Evolutionary conservation across 2,329 filamentous ascomycete genomes (phyloP).

Genomic region (Aureobasidium sp.): DNA sequence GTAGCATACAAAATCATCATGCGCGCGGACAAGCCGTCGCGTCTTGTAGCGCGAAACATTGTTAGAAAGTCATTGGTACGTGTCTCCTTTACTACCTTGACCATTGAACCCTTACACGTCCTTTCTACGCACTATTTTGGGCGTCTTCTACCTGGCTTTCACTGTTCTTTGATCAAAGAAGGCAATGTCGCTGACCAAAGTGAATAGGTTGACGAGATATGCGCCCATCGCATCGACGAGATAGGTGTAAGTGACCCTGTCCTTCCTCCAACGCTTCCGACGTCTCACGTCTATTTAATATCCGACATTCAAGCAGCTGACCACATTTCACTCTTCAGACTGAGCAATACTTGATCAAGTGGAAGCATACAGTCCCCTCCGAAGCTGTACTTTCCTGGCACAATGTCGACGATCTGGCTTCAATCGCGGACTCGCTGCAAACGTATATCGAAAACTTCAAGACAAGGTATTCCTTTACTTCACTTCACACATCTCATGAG

Average conservation of each 20-base stretch:
- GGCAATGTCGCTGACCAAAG: too few relatives aligned
- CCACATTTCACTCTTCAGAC: constrained; percentile 13
- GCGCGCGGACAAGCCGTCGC: background rate
- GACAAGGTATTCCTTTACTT: background rate
- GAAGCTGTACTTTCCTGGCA: constrained; percentile 36
- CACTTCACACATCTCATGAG: too few relatives aligned
- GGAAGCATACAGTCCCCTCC: constrained; percentile 23
- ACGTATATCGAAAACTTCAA: constrained; percentile 29
- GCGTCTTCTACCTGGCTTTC: background rate
- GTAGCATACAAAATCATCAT: background rate
- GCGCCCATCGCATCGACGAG: constrained; percentile 21
- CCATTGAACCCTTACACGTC: too few relatives aligned
- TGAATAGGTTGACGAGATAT: constrained; percentile 19
- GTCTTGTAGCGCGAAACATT: background rate
- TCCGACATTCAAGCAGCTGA: background rate
- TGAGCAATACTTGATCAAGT: constrained; percentile 36
- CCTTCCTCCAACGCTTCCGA: background rate
- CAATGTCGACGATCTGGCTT: constrained; percentile 28
- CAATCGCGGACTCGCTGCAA: constrained; percentile 34
- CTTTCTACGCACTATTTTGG: background rate
- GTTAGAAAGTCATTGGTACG: background rate
- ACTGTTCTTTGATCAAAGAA: too few relatives aligned
- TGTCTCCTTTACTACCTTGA: background rate
- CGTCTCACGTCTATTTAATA: too few relatives aligned
- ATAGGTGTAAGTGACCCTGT: constrained; percentile 17